Evolutionary conservation across 495 filamentous ascomycete genomes (phyloP), one percentile per base, ranked within the genome.

Genomic region (Talaromyces borbonicus): DNA sequence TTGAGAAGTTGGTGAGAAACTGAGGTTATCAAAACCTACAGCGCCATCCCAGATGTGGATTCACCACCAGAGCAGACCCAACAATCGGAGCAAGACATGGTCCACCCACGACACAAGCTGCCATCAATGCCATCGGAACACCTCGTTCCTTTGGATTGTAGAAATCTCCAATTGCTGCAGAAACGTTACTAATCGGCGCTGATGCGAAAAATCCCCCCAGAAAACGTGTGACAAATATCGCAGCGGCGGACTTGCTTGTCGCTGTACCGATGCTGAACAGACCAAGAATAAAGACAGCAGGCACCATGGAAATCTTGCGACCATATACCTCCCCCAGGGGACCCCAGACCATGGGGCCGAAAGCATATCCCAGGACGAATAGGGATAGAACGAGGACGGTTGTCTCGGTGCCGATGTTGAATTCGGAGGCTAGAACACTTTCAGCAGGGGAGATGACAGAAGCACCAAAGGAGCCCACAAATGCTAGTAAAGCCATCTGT

Each of bases 361-460:
- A 40, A 27, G 49, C 50, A 32, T 38, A 49, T 16, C 49, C 48
- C 22, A 44, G 36, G 20, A 36, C 66, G 0, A 49, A 53, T 4
- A 53, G 30, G 4, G 51, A 35, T 9, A 49, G 43, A 19, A 35
- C 30, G 3, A 67, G 50, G 12, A 64, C 54, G 4, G 49, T 48
- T 25, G 59, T 57, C 45, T 72, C 65, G n/a, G 30, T 46, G 43
- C 63, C 63, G 5, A 68, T 51, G 11, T 58, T 54, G 12, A 59
- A 37, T 41, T 70, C 60, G 23, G 53, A 23, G 2, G 64, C 54
- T 12, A 76, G 67, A 11, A 51, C 54, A 7, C 51, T 23, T 27
- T 67, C 62, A 8, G 67, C 72, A 2, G 73, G 66, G 0, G 70
- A 59, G 22, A 68, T 73, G 23, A 77, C 72, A 43, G 61, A 69